Conservation (phyloP, 352 stramenopile species). For the Phytophthora ramorum region DNA sequence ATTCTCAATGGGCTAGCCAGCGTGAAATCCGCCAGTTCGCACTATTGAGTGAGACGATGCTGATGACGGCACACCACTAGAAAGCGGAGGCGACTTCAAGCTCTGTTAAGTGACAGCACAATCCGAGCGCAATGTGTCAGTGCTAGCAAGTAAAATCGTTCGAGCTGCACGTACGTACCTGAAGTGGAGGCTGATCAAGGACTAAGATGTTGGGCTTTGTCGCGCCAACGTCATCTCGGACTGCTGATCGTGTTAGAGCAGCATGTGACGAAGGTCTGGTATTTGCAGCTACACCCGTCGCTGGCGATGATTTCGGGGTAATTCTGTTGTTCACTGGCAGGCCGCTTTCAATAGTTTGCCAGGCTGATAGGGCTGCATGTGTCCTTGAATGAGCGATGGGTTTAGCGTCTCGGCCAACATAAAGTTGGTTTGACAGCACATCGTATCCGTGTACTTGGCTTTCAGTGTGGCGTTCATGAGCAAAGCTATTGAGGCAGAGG, state of each 20-base stretch:
- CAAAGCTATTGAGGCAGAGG: constrained; percentile 67
- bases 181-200: constrained; percentile 14
- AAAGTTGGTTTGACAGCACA: constrained; percentile 68
- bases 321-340: constrained; percentile 41
- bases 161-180: background rate
- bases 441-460: constrained; percentile 70
- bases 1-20: constrained; percentile 2
- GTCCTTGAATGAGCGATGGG: constrained; percentile 50
- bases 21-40: constrained; percentile 34
- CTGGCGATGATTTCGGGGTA: constrained; percentile 8
- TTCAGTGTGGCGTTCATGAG: constrained; percentile 64
- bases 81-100: constrained; percentile 10
- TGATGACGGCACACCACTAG: background rate
- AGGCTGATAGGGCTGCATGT: constrained; percentile 47
- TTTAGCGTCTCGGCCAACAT: constrained; percentile 58
- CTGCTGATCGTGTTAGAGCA: background rate
- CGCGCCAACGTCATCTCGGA: background rate
- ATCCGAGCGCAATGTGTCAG: background rate
- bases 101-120: constrained; percentile 1
- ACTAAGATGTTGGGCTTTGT: constrained; percentile 45
- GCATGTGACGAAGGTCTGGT: constrained; percentile 9
- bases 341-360: constrained; percentile 59
- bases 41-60: constrained; percentile 7
- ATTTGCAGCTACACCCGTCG: background rate
- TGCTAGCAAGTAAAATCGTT: background rate